Evolutionary conservation across 306 rosid species (phyloP).

Genomic region (Lithocarpus polystachyus): DNA sequence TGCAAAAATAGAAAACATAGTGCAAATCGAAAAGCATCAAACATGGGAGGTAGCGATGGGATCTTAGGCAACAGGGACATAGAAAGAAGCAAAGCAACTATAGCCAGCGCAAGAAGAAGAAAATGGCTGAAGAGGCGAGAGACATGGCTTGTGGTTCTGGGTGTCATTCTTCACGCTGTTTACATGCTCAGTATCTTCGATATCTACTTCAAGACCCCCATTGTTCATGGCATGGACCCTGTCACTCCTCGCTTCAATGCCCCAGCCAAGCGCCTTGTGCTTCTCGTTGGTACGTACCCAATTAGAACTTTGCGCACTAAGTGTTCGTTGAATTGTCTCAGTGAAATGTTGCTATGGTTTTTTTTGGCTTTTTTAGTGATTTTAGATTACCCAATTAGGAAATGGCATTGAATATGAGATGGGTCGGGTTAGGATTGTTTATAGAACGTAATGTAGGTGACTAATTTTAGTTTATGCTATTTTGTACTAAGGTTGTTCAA

Average conservation of each 20-base stretch:
- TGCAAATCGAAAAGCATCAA: neutral
- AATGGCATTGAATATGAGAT: neutral
- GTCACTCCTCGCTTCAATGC: slow-evolving; percentile 68
- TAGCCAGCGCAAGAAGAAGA: neutral
- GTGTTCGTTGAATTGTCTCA: slow-evolving; percentile 32
- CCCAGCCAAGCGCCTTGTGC: slow-evolving; percentile 83
- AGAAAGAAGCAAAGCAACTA: slow-evolving; percentile 9
- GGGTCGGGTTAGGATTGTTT: neutral
- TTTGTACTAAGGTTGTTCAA: neutral
- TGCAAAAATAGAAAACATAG: neutral
- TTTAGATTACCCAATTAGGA: neutral
- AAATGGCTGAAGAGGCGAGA: slow-evolving; percentile 64
- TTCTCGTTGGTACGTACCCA: slow-evolving; percentile 54
- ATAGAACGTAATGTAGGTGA: neutral
- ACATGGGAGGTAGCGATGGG: slow-evolving; percentile 49
- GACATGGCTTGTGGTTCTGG: slow-evolving; percentile 72
- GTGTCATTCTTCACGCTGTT: slow-evolving; percentile 77
- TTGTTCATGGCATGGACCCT: slow-evolving; percentile 74
- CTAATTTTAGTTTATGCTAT: neutral
- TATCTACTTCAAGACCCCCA: slow-evolving; percentile 80
- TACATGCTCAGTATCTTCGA: slow-evolving; percentile 92
- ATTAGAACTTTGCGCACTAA: slow-evolving; percentile 1
- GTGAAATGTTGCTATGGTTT: neutral
- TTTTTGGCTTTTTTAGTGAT: neutral
- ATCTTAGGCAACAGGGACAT: slow-evolving; percentile 40